phyloP scores from a whole-genome alignment of 192 early-diverging fungal genomes.

The Backusella westeae region DNA sequence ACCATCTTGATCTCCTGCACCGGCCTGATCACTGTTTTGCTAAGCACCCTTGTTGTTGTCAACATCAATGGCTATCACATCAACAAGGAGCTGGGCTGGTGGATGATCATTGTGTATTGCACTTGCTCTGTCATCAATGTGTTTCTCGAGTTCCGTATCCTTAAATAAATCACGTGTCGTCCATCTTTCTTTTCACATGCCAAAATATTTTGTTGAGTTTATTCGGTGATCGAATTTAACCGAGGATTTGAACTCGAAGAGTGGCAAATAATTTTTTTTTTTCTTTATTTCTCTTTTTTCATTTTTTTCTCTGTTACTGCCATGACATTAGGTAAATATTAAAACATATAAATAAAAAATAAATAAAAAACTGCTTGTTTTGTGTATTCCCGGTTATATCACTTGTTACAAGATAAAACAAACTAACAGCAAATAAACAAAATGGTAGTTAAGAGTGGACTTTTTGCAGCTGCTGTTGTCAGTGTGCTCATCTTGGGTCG shows the following conservation, averaged over 20 bases:
- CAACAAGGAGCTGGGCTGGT: slow-evolving; percentile 54
- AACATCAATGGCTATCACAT: slow-evolving; percentile 59
- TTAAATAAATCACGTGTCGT: not conserved
- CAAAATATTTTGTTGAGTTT: not conserved
- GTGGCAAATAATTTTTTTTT: not conserved
- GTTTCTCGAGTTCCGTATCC: slow-evolving; percentile 46
- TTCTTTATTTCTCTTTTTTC: not conserved
- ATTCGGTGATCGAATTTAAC: not conserved
- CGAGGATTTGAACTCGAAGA: not conserved
- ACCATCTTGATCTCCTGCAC: slow-evolving; percentile 66
- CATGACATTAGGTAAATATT: slow-evolving; percentile 3
- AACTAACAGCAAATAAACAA: not conserved
- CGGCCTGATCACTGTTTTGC: slow-evolving; percentile 58
- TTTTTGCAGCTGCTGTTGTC: not conserved
- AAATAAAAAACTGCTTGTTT: not conserved
- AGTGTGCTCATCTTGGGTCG: slow-evolving; percentile 1
- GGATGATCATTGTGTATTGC: slow-evolving; percentile 56
- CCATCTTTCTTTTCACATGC: not conserved
- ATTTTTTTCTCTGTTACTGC: not conserved
- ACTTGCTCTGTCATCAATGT: slow-evolving; percentile 59
- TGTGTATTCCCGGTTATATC: not conserved
- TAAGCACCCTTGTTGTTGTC: slow-evolving; percentile 52
- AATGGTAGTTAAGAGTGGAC: not conserved
- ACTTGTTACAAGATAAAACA: not conserved
- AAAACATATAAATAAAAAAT: not conserved